A percentile compares a stretch with the other conserved stretches of the same genome.
Conservation (phyloP, 768 basidiomycete genomes). For the Dentipellis sp. region DNA sequence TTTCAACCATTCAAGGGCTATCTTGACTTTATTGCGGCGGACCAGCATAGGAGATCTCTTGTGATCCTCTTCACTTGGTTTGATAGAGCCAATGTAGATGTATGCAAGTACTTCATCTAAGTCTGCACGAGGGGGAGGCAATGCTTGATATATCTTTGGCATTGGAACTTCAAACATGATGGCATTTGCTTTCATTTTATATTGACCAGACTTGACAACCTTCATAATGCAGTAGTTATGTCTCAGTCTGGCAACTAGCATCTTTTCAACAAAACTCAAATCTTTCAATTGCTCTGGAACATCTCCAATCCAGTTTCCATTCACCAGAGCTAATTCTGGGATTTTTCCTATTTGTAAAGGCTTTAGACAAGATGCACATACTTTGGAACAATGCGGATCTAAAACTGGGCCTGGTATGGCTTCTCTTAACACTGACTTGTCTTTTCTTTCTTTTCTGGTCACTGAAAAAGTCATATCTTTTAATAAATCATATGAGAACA, state of each 20-base stretch:
- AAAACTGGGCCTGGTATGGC: not conserved
- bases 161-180: constrained; percentile 11
- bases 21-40: constrained; percentile 10
- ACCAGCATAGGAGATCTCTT: constrained; percentile 16
- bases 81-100: constrained; percentile 21
- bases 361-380: not conserved
- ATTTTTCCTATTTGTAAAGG: constrained; percentile 5
- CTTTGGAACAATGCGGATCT: not conserved
- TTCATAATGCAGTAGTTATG: constrained; percentile 24
- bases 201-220: constrained; percentile 20
- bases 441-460: not conserved
- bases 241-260: constrained; percentile 19
- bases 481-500: not conserved
- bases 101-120: constrained; percentile 18
- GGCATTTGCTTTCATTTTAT: constrained; percentile 12
- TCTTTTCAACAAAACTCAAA: constrained; percentile 23
- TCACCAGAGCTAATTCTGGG: constrained; percentile 22
- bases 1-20: constrained; percentile 15
- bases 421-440: not conserved
- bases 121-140: constrained; percentile 11
- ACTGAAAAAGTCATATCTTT: not conserved
- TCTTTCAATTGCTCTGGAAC: constrained; percentile 20
- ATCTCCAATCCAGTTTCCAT: constrained; percentile 28
- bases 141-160: constrained; percentile 2
- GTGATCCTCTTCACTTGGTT: constrained; percentile 21